phyloP scores from a whole-genome alignment of 2,329 filamentous ascomycete genomes.

The Calycina herbarum region DNA sequence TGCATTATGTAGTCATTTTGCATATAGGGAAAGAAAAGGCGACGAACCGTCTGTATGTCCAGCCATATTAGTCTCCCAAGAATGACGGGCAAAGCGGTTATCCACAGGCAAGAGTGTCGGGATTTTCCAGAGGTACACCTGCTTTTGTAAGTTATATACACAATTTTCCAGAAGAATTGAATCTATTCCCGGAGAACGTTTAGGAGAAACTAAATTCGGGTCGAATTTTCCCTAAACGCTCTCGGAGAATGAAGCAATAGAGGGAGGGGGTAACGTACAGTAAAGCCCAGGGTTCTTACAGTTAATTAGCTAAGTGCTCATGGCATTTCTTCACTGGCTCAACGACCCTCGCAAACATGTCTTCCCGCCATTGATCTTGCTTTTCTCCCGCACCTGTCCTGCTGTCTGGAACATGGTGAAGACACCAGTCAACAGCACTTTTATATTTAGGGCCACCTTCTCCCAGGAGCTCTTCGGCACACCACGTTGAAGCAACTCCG shows the following conservation, averaged over 20 bases:
- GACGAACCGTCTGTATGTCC: background rate
- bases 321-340: constrained; percentile 23
- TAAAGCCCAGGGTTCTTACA: background rate
- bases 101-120: background rate
- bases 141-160: too few relatives aligned
- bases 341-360: constrained; percentile 24
- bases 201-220: too few relatives aligned
- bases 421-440: constrained; percentile 21
- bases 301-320: constrained; percentile 14
- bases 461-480: constrained; percentile 9
- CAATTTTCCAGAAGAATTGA: too few relatives aligned
- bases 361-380: constrained; percentile 21
- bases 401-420: constrained; percentile 17
- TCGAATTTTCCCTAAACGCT: too few relatives aligned
- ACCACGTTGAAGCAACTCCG: constrained; percentile 16
- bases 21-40: background rate
- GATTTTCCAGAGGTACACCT: too few relatives aligned
- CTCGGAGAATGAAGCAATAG: too few relatives aligned
- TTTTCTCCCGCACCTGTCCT: constrained; percentile 11
- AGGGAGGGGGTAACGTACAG: too few relatives aligned
- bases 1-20: background rate
- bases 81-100: background rate
- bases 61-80: background rate
- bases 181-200: too few relatives aligned
- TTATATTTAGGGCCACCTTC: constrained; percentile 20